Evolutionary conservation across 179 eudicot species (phyloP).

Genomic region (Sideroxylon spinosum): DNA sequence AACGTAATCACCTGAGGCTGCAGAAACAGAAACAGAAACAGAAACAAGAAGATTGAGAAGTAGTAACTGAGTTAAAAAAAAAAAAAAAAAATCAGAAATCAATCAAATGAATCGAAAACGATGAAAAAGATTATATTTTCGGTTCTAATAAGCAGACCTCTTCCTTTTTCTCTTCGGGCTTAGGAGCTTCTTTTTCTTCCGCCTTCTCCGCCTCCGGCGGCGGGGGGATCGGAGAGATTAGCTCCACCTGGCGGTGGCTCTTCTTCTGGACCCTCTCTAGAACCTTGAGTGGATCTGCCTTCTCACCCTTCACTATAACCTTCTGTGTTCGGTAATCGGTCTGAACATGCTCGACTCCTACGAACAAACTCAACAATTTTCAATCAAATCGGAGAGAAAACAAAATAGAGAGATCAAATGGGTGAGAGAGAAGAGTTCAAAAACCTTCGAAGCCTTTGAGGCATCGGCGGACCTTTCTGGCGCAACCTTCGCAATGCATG

Average conservation of each 20-base stretch:
- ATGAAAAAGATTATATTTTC: background rate
- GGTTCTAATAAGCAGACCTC: slow-evolving; percentile 36
- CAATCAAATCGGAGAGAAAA: background rate
- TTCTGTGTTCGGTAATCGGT: slow-evolving; percentile 73
- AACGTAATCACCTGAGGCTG: slow-evolving; percentile 69
- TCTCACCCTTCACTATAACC: slow-evolving; percentile 82
- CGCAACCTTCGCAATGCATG: slow-evolving; percentile 96
- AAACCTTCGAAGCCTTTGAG: slow-evolving; percentile 72
- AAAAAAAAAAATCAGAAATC: background rate
- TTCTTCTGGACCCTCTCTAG: slow-evolving; percentile 62
- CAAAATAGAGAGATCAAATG: background rate
- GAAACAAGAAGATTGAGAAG: background rate
- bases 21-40: slow-evolving; percentile 11
- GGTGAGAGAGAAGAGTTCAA: background rate
- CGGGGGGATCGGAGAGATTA: slow-evolving; percentile 60
- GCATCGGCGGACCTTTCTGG: slow-evolving; percentile 64
- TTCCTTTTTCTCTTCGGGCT: slow-evolving; percentile 54
- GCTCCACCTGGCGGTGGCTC: slow-evolving; percentile 83
- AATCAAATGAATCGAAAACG: background rate
- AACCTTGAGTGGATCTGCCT: slow-evolving; percentile 79
- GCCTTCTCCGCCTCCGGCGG: slow-evolving; percentile 20
- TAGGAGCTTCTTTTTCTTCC: slow-evolving; percentile 43
- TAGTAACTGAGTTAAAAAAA: background rate
- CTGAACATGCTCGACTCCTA: slow-evolving; percentile 66
- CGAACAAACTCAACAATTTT: no score